phyloP scores from a whole-genome alignment of 495 filamentous ascomycete species.

The Friedmanniomyces simplex region DNA sequence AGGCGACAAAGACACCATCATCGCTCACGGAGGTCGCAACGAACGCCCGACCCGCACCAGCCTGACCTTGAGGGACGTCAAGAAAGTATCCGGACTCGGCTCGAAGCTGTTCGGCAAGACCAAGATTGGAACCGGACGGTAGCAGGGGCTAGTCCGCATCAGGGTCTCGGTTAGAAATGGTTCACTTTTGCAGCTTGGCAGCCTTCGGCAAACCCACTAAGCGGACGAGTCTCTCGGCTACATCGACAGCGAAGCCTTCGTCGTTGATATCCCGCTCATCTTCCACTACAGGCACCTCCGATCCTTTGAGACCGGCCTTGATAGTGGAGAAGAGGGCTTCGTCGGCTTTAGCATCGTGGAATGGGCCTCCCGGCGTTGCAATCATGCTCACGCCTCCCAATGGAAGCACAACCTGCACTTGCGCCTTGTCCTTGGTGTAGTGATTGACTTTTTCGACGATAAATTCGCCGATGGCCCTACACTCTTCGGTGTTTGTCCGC shows the following conservation, averaged over 20 bases:
- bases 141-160: neutral
- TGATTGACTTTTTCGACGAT: conserved; percentile 43
- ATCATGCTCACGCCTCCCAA: conserved; percentile 42
- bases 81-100: conserved; percentile 49
- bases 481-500: conserved; percentile 47
- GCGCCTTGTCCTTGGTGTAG: conserved; percentile 25
- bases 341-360: conserved; percentile 39
- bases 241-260: conserved; percentile 32
- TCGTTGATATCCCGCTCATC: conserved; percentile 40
- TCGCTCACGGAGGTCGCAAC: conserved; percentile 41
- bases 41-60: conserved; percentile 62
- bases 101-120: conserved; percentile 20
- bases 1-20: conserved; percentile 47
- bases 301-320: conserved; percentile 27
- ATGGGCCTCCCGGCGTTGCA: conserved; percentile 30
- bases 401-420: conserved; percentile 48
- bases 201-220: conserved; percentile 4
- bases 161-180: neutral
- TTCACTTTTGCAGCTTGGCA: neutral
- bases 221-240: conserved; percentile 28
- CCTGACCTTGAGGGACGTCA: conserved; percentile 87
- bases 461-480: conserved; percentile 38
- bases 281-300: conserved; percentile 29
- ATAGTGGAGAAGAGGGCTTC: conserved; percentile 28
- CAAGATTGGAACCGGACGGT: conserved; percentile 5